phyloP scores from a whole-genome alignment of 2,329 filamentous ascomycete genomes.

The Diaporthe helianthi region DNA sequence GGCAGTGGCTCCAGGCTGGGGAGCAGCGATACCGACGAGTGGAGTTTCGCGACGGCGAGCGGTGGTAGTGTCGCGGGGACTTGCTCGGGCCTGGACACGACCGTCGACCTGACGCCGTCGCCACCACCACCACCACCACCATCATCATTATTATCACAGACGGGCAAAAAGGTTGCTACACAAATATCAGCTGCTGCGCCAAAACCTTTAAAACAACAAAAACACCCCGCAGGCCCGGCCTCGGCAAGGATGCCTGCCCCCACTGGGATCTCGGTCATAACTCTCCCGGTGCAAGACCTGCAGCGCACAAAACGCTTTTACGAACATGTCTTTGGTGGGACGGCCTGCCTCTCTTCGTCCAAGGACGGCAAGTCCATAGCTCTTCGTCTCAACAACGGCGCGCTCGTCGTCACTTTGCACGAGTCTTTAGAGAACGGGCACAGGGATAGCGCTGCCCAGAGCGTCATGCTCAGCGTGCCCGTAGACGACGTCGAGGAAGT shows the following conservation, averaged over 20 bases:
- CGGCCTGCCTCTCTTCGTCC: background rate
- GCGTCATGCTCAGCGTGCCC: constrained; percentile 22
- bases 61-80: background rate
- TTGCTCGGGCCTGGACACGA: background rate
- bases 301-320: constrained; percentile 8
- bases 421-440: background rate
- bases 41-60: constrained; percentile 11
- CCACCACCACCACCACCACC: background rate
- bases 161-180: background rate
- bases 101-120: constrained; percentile 11
- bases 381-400: constrained; percentile 2
- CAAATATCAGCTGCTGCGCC: background rate
- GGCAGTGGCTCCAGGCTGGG: background rate
- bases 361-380: background rate
- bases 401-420: constrained; percentile 10
- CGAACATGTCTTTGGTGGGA: background rate
- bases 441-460: background rate
- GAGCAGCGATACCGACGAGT: constrained; percentile 3
- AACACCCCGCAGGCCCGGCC: background rate
- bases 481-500: constrained; percentile 11
- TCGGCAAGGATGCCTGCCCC: background rate
- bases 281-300: constrained; percentile 27
- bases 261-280: background rate
- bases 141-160: background rate
- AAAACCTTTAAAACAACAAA: background rate